Conservation (phyloP, 176 grass and related monocot genomes). For the Carex scoparia region DNA sequence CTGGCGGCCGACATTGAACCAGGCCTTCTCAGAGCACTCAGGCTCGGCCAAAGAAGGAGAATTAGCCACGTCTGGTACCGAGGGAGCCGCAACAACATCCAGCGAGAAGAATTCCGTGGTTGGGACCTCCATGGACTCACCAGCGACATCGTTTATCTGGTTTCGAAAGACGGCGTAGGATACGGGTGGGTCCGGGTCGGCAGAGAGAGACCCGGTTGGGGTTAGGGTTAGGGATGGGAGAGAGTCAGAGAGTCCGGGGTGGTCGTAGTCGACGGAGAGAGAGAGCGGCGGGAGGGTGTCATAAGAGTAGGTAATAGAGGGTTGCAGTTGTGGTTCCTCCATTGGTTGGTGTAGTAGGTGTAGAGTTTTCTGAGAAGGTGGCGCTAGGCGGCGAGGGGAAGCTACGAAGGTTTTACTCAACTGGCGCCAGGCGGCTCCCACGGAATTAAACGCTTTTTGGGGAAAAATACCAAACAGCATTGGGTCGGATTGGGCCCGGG, state of each 20-base stretch:
- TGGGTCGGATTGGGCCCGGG: background rate
- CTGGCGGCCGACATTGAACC: constrained; percentile 58
- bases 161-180: constrained; percentile 77
- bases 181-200: constrained; percentile 23
- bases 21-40: constrained; percentile 57
- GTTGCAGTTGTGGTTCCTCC: constrained; percentile 19
- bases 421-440: background rate
- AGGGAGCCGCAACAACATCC: constrained; percentile 26
- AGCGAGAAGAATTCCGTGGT: constrained; percentile 75
- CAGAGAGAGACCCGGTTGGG: background rate
- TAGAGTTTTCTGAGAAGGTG: background rate
- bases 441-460: background rate
- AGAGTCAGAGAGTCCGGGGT: constrained; percentile 28
- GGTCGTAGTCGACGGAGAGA: constrained; percentile 23
- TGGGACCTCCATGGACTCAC: constrained; percentile 36
- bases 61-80: background rate
- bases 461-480: background rate
- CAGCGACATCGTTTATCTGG: constrained; percentile 55
- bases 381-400: background rate
- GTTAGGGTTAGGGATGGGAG: constrained; percentile 36
- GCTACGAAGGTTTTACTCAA: background rate
- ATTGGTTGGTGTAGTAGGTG: background rate
- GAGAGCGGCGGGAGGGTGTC: constrained; percentile 45
- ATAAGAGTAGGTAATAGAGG: constrained; percentile 39
- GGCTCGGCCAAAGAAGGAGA: constrained; percentile 23